These are phyloP conservation scores for Rhizodiscina lignyota DNA, from an alignment of 495 filamentous ascomycete species.

Conservation along the genomic window DNA sequence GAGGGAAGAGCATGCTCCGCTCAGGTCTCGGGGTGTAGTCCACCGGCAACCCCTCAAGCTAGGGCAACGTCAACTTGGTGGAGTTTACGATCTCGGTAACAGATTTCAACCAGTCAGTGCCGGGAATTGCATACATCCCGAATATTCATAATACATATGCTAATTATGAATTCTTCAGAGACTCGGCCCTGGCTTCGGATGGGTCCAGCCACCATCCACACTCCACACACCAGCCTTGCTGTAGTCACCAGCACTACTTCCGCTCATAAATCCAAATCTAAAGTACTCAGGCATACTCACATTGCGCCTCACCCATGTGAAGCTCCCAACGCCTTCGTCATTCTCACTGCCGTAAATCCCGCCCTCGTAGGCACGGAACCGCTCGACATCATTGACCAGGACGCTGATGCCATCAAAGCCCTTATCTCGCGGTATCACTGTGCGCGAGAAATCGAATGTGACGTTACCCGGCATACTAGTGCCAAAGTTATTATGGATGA, in stretches of 20 bases:
- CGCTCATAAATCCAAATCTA: constrained; percentile 65
- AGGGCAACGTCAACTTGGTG: too few relatives aligned
- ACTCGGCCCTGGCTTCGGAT: constrained; percentile 29
- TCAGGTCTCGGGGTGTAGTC: too few relatives aligned
- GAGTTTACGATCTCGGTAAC: too few relatives aligned
- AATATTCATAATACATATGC: neutral
- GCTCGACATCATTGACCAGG: constrained; percentile 86
- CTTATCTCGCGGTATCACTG: constrained; percentile 19
- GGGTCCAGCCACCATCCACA: constrained; percentile 48
- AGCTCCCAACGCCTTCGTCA: constrained; percentile 1
- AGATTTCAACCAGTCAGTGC: too few relatives aligned
- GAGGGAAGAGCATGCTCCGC: too few relatives aligned
- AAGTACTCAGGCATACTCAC: constrained; percentile 51
- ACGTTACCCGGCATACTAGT: constrained; percentile 24
- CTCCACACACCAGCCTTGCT: constrained; percentile 69
- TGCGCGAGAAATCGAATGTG: constrained; percentile 35
- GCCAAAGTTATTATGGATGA: constrained; percentile 17
- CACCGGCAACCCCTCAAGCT: too few relatives aligned
- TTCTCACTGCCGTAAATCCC: too few relatives aligned
- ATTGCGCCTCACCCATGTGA: constrained; percentile 11
- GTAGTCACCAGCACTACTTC: constrained; percentile 54
- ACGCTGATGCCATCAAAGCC: constrained; percentile 66
- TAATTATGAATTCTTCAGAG: neutral
- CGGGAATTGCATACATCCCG: too few relatives aligned
- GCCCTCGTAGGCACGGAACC: constrained; percentile 31